A percentile compares a stretch with the other conserved stretches of the same genome.
Evolutionary conservation across 1,284 basidiomycete species (phyloP).

Genomic region (Cutaneotrichosporon cutaneum): DNA sequence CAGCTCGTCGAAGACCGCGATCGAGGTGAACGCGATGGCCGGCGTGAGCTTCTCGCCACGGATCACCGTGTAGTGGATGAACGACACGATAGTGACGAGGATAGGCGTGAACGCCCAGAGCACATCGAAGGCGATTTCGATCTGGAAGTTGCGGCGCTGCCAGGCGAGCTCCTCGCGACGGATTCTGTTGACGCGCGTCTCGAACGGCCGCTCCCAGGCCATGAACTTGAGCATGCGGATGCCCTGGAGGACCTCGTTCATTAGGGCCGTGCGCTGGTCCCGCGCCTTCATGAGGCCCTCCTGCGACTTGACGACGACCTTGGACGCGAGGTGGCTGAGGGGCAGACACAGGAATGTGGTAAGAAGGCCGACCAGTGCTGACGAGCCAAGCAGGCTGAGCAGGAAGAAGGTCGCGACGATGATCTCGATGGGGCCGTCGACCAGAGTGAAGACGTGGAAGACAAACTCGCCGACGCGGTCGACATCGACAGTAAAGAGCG

Average conservation of each 20-base stretch:
- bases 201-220: slow-evolving; percentile 92
- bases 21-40: slow-evolving; percentile 74
- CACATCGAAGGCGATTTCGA: slow-evolving; percentile 78
- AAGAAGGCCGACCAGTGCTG: slow-evolving; percentile 71
- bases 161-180: slow-evolving; percentile 76
- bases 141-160: slow-evolving; percentile 78
- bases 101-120: slow-evolving; percentile 62
- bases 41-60: slow-evolving; percentile 68
- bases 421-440: slow-evolving; percentile 84
- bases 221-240: slow-evolving; percentile 97
- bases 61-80: slow-evolving; percentile 63
- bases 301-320: slow-evolving; percentile 76
- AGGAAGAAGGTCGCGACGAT: slow-evolving; percentile 72
- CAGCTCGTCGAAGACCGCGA: slow-evolving; percentile 79
- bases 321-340: slow-evolving; percentile 81
- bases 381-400: slow-evolving; percentile 71
- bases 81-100: slow-evolving; percentile 51
- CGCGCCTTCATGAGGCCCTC: slow-evolving; percentile 89
- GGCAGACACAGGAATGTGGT: slow-evolving; percentile 81
- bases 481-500: slow-evolving; percentile 72
- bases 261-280: slow-evolving; percentile 82
- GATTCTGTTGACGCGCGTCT: slow-evolving; percentile 69
- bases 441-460: slow-evolving; percentile 60
- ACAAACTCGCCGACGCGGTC: slow-evolving; percentile 82
- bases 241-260: slow-evolving; percentile 89